phyloP scores from a whole-genome alignment of 1,139 yeast genomes.

The Hansenula lynferdii region DNA sequence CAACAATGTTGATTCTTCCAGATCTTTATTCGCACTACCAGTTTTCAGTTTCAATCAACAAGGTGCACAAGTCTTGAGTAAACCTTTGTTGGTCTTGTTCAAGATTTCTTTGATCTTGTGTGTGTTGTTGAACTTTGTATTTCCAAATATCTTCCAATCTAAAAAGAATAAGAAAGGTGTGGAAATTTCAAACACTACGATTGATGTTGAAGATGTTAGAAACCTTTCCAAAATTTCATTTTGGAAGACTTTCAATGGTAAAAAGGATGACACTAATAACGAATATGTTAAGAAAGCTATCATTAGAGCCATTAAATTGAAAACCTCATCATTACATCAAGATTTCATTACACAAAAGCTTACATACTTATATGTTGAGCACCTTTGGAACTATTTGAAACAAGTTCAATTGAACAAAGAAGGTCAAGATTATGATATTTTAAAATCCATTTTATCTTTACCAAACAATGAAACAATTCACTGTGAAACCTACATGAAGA shows the following conservation, averaged over 20 bases:
- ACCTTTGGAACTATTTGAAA: conserved; percentile 24
- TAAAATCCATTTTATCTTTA: conserved; percentile 22
- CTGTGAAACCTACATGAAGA: conserved; percentile 18
- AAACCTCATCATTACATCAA: conserved; percentile 16
- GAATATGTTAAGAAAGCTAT: conserved; percentile 24
- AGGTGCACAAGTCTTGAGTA: conserved; percentile 22
- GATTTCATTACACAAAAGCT: conserved; percentile 14
- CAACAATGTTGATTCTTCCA: conserved; percentile 18
- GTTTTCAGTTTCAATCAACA: conserved; percentile 23
- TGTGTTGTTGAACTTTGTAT: conserved; percentile 21
- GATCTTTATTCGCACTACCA: conserved; percentile 27
- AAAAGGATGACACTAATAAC: conserved; percentile 17
- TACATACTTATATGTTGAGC: conserved; percentile 20
- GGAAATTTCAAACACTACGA: too few relatives aligned
- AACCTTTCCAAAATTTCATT: conserved; percentile 12
- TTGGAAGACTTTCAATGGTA: conserved; percentile 17
- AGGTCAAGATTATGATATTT: conserved; percentile 19
- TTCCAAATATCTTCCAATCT: conserved; percentile 21
- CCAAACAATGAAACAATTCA: conserved; percentile 21
- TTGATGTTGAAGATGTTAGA: conserved; percentile 18
- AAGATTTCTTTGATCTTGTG: conserved; percentile 18
- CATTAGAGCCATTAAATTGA: conserved; percentile 24
- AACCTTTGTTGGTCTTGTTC: conserved; percentile 16
- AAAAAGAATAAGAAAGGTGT: conserved; percentile 8
- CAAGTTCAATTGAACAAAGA: conserved; percentile 12